Evolutionary conservation across 352 stramenopile genomes (phyloP).

Genomic region (Phytophthora colocasiae): DNA sequence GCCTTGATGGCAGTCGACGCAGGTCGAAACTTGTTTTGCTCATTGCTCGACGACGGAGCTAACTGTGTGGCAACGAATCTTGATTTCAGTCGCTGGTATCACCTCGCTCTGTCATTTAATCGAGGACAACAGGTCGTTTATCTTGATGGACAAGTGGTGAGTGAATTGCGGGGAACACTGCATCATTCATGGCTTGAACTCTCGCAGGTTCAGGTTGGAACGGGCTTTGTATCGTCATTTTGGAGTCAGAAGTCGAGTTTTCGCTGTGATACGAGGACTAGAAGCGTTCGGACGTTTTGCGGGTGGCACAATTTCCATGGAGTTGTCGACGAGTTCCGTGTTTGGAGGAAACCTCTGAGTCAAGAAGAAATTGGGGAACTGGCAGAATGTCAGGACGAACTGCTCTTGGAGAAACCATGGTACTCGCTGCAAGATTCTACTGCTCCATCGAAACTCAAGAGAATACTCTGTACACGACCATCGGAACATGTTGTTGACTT

Average conservation of each 20-base stretch:
- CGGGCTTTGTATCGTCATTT: constrained; percentile 22
- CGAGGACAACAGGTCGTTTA: constrained; percentile 2
- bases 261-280: constrained; percentile 9
- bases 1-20: constrained; percentile 19
- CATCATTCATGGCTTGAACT: constrained; percentile 14
- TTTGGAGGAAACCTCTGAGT: constrained; percentile 5
- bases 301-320: constrained; percentile 24
- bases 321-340: constrained; percentile 10
- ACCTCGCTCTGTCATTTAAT: constrained; percentile 14
- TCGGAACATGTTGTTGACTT: not conserved
- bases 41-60: constrained; percentile 7
- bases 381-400: not conserved
- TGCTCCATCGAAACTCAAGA: not conserved
- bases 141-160: constrained; percentile 13
- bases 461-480: not conserved
- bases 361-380: constrained; percentile 7
- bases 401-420: not conserved
- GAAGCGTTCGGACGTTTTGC: constrained; percentile 12
- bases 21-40: constrained; percentile 19
- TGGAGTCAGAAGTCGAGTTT: constrained; percentile 20
- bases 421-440: constrained; percentile 7
- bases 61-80: constrained; percentile 8
- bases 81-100: constrained; percentile 19
- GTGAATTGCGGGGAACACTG: constrained; percentile 1
- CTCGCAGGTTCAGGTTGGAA: constrained; percentile 15